Evolutionary conservation across 2,329 filamentous ascomycete genomes (phyloP).

Genomic region (Oidium heveae): DNA sequence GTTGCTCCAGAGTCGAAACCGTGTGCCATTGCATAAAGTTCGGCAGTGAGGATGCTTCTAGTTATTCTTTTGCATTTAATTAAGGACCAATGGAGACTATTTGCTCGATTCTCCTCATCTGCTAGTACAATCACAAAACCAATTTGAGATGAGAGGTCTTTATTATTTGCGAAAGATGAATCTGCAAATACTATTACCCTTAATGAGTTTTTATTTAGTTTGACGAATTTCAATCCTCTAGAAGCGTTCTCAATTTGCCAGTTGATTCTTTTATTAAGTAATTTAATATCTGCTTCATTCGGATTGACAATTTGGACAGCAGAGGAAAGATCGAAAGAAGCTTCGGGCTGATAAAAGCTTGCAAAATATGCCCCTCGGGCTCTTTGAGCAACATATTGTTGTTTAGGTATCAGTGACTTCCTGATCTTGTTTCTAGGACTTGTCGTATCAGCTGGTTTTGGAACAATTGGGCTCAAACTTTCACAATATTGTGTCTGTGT

Average conservation of each 20-base stretch:
- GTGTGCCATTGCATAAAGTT: slow-evolving; percentile 2
- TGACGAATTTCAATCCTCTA: background rate
- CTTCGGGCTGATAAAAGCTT: background rate
- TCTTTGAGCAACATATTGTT: background rate
- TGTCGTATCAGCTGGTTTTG: too few species aligned
- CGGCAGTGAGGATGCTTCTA: slow-evolving; percentile 2
- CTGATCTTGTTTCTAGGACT: too few species aligned
- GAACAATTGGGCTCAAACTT: too few species aligned
- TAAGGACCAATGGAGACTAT: slow-evolving; percentile 1
- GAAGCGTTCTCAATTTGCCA: background rate
- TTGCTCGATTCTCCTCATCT: background rate
- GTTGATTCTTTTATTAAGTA: slow-evolving; percentile 1
- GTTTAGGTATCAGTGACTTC: background rate
- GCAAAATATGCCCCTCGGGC: background rate
- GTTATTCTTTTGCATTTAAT: slow-evolving; percentile 3
- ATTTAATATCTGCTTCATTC: background rate
- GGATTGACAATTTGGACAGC: background rate
- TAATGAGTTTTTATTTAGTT: background rate
- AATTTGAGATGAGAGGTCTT: slow-evolving; percentile 1
- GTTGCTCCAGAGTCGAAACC: background rate
- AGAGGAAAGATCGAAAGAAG: background rate
- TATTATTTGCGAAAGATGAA: slow-evolving; percentile 1
- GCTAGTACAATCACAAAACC: background rate
- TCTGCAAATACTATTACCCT: background rate
- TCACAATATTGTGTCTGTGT: too few species aligned